Evolutionary conservation across 2,329 filamentous ascomycete genomes (phyloP).

Genomic region (Fusarium pseudocircinatum): DNA sequence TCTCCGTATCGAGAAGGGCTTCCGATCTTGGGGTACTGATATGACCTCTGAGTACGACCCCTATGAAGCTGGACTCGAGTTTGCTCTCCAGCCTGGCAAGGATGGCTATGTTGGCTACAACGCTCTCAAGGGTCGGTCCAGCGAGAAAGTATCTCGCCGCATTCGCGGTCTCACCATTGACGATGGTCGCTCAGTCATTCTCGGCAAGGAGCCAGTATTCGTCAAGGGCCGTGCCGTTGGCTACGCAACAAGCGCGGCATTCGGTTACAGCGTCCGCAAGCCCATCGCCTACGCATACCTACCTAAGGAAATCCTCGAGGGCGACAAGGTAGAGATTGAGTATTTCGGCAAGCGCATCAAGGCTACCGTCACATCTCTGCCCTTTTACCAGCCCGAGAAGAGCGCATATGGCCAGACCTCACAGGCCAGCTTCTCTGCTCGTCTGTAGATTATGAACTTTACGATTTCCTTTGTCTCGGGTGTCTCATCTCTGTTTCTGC

Average conservation of each 20-base stretch:
- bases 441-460: slow-evolving; percentile 20
- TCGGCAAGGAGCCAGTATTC: slow-evolving; percentile 72
- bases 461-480: background rate
- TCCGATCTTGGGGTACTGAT: slow-evolving; percentile 65
- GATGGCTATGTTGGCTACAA: slow-evolving; percentile 60
- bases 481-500: background rate
- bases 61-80: slow-evolving; percentile 65
- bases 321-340: slow-evolving; percentile 65
- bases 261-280: slow-evolving; percentile 67
- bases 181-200: slow-evolving; percentile 64
- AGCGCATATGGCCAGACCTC: slow-evolving; percentile 23
- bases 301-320: slow-evolving; percentile 56
- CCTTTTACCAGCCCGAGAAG: slow-evolving; percentile 42
- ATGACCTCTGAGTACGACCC: slow-evolving; percentile 70
- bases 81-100: slow-evolving; percentile 60
- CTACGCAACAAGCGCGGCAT: slow-evolving; percentile 69
- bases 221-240: slow-evolving; percentile 57
- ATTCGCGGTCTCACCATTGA: slow-evolving; percentile 64
- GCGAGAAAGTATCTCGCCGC: slow-evolving; percentile 46
- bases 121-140: slow-evolving; percentile 56
- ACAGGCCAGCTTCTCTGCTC: slow-evolving; percentile 17
- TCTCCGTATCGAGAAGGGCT: slow-evolving; percentile 68
- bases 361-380: slow-evolving; percentile 63
- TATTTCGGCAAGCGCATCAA: slow-evolving; percentile 66
- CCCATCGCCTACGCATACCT: slow-evolving; percentile 69